Evolutionary conservation across 176 grass and related monocot species (phyloP).

Genomic region (Oryza glumipatula): DNA sequence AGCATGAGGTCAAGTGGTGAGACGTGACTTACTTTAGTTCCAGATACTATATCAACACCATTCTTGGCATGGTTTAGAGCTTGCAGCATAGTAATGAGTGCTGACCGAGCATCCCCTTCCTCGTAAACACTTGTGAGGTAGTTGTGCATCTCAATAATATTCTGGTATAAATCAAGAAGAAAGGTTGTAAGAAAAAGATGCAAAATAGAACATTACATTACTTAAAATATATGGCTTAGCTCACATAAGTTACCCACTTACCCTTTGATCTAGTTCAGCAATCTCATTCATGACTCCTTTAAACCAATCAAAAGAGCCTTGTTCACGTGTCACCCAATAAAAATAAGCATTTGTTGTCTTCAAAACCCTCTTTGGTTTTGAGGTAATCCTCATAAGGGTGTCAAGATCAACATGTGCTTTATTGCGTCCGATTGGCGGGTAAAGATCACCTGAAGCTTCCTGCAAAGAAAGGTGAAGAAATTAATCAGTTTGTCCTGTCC

Average conservation of each 20-base stretch:
- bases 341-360: slow-evolving; percentile 88
- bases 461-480: slow-evolving; percentile 29
- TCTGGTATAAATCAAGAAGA: slow-evolving; percentile 41
- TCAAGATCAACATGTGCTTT: slow-evolving; percentile 62
- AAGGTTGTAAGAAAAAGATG: slow-evolving; percentile 25
- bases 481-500: not conserved
- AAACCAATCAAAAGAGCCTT: slow-evolving; percentile 94
- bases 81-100: slow-evolving; percentile 85
- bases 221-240: not conserved
- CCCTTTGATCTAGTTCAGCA: slow-evolving; percentile 77
- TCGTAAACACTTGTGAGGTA: slow-evolving; percentile 89
- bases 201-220: slow-evolving; percentile 7
- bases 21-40: slow-evolving; percentile 63
- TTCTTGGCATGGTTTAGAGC: slow-evolving; percentile 82
- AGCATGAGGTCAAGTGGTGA: slow-evolving; percentile 5
- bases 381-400: slow-evolving; percentile 67
- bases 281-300: slow-evolving; percentile 93
- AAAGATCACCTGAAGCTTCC: slow-evolving; percentile 66
- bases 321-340: slow-evolving; percentile 88
- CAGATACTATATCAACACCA: slow-evolving; percentile 79
- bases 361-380: slow-evolving; percentile 72
- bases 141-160: slow-evolving; percentile 89
- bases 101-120: slow-evolving; percentile 83
- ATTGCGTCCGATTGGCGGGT: slow-evolving; percentile 57
- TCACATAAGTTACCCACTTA: slow-evolving; percentile 52